Evolutionary conservation across 345 rosid species (phyloP), one percentile per base, ranked within the genome.

Genomic region (Dipteronia sinensis): DNA sequence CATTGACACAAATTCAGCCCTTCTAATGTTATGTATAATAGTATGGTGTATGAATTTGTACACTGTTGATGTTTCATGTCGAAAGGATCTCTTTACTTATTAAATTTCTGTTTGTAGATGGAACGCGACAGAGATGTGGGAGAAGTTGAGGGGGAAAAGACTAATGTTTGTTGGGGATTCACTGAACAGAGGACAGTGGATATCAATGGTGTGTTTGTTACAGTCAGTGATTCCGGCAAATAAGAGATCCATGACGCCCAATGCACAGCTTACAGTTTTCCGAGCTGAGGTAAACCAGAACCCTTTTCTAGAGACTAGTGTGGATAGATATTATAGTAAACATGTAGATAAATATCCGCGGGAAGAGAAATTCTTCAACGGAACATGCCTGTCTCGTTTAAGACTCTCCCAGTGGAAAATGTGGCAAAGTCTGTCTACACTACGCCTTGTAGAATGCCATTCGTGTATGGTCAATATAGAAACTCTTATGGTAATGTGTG

Each of bases 81-180:
- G 10, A 42, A 42, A 42, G 46, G 46, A 1, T 42, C 4, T 42
- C 46, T 8, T 42, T 8, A 42, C 2, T 42, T 42, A 42, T 8
- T 42, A 42, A 9, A 8, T 42, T 42, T 42, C 46, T 67, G 29
- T 51, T 34, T 51, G 76, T 76, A 96, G 99, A 82, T 96, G 99
- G 99, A 92, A 88, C 81, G 93, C 83, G 40, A 84, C 59, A 8
- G 92, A 94, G 75, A 91, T 92, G 87, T 92, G 99, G 99, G 99
- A 94, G 86, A 96, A 94, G 88, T 82, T 96, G 83, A 96, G 99
- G 67, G 94, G 93, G 70, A 96, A 94, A 83, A 88, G 95, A 75
- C 86, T 96, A 68, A 94, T 96, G 99, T 96, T 94, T 83, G 97
- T 96, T 9, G 99, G 99, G 73, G 99, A 96, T 88, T 96, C 99